Percentiles rank a stretch among this genome's conserved stretches.
Conservation (phyloP, 768 basidiomycete species). For the Tulasnella sp. region DNA sequence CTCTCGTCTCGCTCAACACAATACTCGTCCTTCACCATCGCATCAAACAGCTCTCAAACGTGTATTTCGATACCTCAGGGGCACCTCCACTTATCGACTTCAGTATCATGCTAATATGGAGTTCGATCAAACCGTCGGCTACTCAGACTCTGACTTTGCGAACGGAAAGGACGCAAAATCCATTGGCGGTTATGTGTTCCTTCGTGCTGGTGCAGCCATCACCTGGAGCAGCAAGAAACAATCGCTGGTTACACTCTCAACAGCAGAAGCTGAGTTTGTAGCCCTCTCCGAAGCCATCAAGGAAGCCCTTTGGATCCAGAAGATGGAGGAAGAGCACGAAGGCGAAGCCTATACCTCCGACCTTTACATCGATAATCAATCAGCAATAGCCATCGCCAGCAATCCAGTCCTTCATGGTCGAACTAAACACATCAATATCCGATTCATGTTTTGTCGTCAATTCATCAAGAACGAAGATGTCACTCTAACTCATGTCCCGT, state of each 20-base stretch:
- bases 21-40: conserved; percentile 1
- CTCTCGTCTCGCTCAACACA: conserved; percentile 19
- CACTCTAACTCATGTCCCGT: conserved; percentile 14
- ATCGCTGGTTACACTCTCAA: conserved; percentile 28
- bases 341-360: background rate
- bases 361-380: conserved; percentile 26
- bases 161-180: conserved; percentile 19
- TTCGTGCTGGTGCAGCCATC: conserved; percentile 27
- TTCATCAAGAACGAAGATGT: conserved; percentile 16
- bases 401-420: conserved; percentile 24
- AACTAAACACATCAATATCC: conserved; percentile 29
- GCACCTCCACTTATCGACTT: conserved; percentile 5
- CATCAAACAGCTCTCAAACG: conserved; percentile 12
- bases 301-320: conserved; percentile 28
- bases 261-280: conserved; percentile 35
- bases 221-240: conserved; percentile 34
- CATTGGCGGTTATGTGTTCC: conserved; percentile 26
- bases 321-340: conserved; percentile 8
- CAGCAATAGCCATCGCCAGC: conserved; percentile 23
- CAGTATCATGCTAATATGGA: background rate
- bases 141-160: conserved; percentile 28
- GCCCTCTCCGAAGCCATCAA: conserved; percentile 26
- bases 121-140: no score
- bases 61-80: conserved; percentile 1
- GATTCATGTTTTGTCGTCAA: conserved; percentile 26